These are phyloP conservation scores for Lagenidium giganteum DNA, from an alignment of 352 stramenopile species.

Conservation along the genomic window DNA sequence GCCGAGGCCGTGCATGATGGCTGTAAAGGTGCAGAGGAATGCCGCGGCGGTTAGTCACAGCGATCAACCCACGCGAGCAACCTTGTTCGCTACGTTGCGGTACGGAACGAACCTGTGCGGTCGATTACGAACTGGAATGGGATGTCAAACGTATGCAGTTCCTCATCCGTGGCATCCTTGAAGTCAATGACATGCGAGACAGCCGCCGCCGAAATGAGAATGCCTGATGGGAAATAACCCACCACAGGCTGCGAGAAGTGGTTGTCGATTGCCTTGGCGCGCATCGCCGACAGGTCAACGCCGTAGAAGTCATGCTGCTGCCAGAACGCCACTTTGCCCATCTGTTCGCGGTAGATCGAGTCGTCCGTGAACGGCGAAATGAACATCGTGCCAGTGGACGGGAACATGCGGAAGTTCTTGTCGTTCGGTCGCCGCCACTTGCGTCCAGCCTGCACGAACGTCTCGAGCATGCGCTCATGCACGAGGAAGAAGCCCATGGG, in stretches of 20 bases:
- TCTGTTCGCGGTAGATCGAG: conserved; percentile 90
- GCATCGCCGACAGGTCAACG: conserved; percentile 92
- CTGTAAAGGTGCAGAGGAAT: conserved; percentile 9
- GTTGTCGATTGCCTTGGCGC: conserved; percentile 94
- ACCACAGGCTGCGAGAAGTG: conserved; percentile 97
- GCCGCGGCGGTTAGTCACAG: neutral
- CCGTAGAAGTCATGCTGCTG: conserved; percentile 96
- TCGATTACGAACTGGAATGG: conserved; percentile 86
- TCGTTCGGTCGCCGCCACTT: conserved; percentile 89
- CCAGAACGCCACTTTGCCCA: conserved; percentile 92
- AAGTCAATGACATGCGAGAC: conserved; percentile 88
- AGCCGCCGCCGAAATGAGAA: conserved; percentile 51
- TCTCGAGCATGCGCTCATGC: conserved; percentile 99
- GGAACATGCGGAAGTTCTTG: conserved; percentile 92
- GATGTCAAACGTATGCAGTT: conserved; percentile 88
- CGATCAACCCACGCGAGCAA: conserved; percentile 5
- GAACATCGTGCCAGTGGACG: conserved; percentile 96
- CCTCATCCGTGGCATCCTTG: conserved; percentile 49
- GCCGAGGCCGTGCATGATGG: conserved; percentile 94
- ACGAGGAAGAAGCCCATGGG: conserved; percentile 99
- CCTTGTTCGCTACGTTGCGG: too few relatives aligned
- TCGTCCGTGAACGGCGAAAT: conserved; percentile 95
- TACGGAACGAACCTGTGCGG: conserved; percentile 55
- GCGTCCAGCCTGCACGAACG: conserved; percentile 92
- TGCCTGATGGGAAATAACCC: conserved; percentile 86